phyloP scores from a whole-genome alignment of 768 basidiomycete genomes.

The Solioccasus polychromus region DNA sequence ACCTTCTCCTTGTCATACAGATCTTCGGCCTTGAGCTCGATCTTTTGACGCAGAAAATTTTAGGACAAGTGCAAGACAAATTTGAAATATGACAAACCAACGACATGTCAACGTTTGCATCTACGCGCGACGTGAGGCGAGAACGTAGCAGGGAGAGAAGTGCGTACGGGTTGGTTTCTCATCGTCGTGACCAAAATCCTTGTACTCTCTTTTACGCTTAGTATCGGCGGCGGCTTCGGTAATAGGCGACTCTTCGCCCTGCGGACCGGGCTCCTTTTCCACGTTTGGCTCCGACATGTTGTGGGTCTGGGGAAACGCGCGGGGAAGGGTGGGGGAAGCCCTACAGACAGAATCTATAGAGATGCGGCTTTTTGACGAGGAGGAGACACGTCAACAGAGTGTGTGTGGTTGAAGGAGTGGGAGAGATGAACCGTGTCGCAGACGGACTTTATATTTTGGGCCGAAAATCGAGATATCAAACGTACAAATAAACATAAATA shows the following conservation, averaged over 20 bases:
- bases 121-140: conserved; percentile 34
- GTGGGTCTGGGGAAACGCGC: neutral
- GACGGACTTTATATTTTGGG: conserved; percentile 35
- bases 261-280: conserved; percentile 67
- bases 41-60: conserved; percentile 34
- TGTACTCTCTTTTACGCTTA: conserved; percentile 80
- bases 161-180: conserved; percentile 65
- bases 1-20: conserved; percentile 99
- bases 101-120: conserved; percentile 87
- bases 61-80: neutral
- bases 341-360: conserved; percentile 30
- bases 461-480: conserved; percentile 28
- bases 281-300: conserved; percentile 40
- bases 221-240: conserved; percentile 23
- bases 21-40: conserved; percentile 90
- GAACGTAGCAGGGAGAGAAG: neutral
- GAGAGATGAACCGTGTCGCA: conserved; percentile 27
- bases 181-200: conserved; percentile 77
- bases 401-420: conserved; percentile 28
- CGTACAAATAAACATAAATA: conserved; percentile 27
- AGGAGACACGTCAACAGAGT: conserved; percentile 7
- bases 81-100: conserved; percentile 41
- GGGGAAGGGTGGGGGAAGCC: conserved; percentile 13
- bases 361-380: conserved; percentile 12
- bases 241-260: conserved; percentile 44